phyloP scores from a whole-genome alignment of 2,329 filamentous ascomycete species.

The Aspergillus tubingensis region DNA sequence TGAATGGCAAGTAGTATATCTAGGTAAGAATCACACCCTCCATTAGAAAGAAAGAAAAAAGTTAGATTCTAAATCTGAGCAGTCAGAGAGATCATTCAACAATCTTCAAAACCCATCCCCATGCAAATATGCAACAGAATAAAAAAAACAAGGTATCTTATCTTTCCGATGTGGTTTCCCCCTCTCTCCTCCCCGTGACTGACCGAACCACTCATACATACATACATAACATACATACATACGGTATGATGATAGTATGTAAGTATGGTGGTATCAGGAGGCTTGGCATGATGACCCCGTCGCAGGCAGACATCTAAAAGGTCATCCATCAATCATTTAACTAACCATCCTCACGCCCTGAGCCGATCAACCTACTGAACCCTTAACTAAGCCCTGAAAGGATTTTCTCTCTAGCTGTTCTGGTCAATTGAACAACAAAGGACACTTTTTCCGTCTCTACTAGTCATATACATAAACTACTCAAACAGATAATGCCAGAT shows the following conservation, averaged over 20 bases:
- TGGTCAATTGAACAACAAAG: neutral
- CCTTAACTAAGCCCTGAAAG: neutral
- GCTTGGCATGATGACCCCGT: neutral
- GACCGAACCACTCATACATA: neutral
- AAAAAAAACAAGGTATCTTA: neutral
- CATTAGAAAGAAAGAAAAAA: too few species aligned
- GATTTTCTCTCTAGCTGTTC: neutral
- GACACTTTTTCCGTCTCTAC: neutral
- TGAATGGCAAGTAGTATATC: neutral
- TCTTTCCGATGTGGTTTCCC: neutral
- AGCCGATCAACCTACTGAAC: neutral
- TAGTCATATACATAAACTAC: neutral
- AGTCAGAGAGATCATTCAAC: neutral
- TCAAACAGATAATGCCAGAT: neutral
- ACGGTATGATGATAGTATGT: too few species aligned
- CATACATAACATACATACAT: neutral
- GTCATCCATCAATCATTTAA: neutral
- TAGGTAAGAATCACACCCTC: too few species aligned
- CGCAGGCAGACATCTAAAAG: neutral
- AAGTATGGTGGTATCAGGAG: slow-evolving; percentile 1
- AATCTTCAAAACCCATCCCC: neutral
- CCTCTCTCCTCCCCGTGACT: neutral
- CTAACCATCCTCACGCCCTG: neutral
- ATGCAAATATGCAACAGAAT: neutral
- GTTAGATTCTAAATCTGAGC: too few species aligned